phyloP scores from a whole-genome alignment of 768 basidiomycete genomes.

The Leccinellum rugosiceps region DNA sequence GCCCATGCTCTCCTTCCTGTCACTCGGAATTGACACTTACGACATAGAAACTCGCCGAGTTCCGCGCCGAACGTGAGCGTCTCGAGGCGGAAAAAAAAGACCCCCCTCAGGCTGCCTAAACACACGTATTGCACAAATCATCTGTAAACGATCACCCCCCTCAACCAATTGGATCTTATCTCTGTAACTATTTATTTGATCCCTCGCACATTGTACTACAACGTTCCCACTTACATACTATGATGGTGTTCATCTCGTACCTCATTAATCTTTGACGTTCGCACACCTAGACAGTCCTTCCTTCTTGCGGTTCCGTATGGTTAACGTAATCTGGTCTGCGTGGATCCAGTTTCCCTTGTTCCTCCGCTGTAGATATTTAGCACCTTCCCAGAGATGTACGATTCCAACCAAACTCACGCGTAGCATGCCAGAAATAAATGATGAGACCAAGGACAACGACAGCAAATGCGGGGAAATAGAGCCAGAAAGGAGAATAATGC shows the following conservation, averaged over 20 bases:
- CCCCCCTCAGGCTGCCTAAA: slow-evolving; percentile 26
- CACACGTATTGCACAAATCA: slow-evolving; percentile 6
- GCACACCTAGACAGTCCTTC: slow-evolving; percentile 12
- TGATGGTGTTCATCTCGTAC: background rate
- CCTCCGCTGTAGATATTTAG: slow-evolving; percentile 51
- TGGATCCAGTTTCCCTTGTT: slow-evolving; percentile 64
- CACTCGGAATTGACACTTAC: background rate
- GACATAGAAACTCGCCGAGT: slow-evolving; percentile 33
- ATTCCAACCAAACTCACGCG: slow-evolving; percentile 53
- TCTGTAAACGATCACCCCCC: slow-evolving; percentile 23
- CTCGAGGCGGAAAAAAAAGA: slow-evolving; percentile 47
- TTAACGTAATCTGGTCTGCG: slow-evolving; percentile 58
- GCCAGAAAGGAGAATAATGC: slow-evolving; percentile 84
- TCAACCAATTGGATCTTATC: slow-evolving; percentile 30
- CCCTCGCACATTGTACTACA: background rate
- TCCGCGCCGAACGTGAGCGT: slow-evolving; percentile 31
- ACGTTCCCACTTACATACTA: background rate
- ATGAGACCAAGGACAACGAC: slow-evolving; percentile 71
- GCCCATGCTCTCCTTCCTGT: background rate
- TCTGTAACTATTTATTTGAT: slow-evolving; percentile 8
- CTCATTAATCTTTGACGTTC: background rate
- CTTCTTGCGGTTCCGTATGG: slow-evolving; percentile 16
- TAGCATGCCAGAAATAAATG: slow-evolving; percentile 83
- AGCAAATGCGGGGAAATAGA: slow-evolving; percentile 79
- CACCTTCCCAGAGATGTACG: background rate